Conservation (phyloP, 2,329 filamentous ascomycete genomes). For the Xylaria sp. region DNA sequence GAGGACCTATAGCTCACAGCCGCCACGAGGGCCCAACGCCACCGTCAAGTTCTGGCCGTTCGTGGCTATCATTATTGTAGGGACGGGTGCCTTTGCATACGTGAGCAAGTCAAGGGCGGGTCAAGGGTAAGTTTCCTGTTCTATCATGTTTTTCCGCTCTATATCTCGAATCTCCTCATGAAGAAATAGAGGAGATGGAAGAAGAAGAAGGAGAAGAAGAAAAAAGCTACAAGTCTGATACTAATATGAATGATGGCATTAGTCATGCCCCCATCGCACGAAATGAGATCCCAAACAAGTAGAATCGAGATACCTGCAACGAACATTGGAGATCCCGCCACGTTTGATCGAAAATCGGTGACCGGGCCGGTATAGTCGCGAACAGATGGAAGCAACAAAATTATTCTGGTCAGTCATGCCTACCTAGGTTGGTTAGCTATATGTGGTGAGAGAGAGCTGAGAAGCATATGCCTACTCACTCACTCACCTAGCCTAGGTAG, state of each 20-base stretch:
- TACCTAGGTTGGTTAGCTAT: not conserved
- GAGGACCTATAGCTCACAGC: slow-evolving; percentile 57
- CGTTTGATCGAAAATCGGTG: not conserved
- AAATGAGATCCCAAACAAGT: slow-evolving; percentile 40
- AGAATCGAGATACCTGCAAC: slow-evolving; percentile 4
- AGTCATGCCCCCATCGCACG: slow-evolving; percentile 37
- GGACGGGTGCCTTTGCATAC: slow-evolving; percentile 61
- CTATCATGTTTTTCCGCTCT: not conserved
- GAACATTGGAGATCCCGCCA: not conserved
- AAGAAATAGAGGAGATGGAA: too few relatives aligned
- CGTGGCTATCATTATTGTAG: slow-evolving; percentile 60
- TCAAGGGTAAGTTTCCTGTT: slow-evolving; percentile 56
- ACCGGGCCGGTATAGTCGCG: not conserved
- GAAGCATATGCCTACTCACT: not conserved
- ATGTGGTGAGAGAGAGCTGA: not conserved
- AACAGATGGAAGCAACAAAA: not conserved
- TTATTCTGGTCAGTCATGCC: not conserved
- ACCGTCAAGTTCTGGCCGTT: slow-evolving; percentile 70
- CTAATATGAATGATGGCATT: slow-evolving; percentile 27
- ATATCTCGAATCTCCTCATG: not conserved
- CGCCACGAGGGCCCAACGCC: slow-evolving; percentile 51
- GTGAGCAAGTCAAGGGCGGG: slow-evolving; percentile 63
- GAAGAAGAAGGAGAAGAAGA: not conserved
- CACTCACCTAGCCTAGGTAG: not conserved
- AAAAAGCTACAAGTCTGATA: not conserved